These are phyloP conservation scores for Verticillium tricorpus DNA, from an alignment of 2,329 filamentous ascomycete species.

Conservation along the genomic window DNA sequence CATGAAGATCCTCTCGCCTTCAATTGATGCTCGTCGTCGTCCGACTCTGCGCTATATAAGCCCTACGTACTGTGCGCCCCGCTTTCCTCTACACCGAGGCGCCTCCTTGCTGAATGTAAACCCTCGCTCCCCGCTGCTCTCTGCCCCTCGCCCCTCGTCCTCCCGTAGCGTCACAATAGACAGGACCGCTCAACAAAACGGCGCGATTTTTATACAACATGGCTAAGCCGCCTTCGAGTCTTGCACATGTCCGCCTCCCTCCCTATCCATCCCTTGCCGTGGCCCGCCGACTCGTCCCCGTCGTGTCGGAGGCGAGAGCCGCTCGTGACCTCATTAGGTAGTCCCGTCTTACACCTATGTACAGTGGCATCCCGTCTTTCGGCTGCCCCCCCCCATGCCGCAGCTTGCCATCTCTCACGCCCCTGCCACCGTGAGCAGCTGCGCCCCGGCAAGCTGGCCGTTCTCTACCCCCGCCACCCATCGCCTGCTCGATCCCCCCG, in stretches of 20 bases:
- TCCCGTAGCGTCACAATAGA: not conserved
- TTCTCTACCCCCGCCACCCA: not conserved
- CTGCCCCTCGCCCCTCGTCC: not conserved
- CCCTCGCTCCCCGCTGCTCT: not conserved
- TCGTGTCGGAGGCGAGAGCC: not conserved
- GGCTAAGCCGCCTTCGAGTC: not conserved
- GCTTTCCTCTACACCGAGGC: not conserved
- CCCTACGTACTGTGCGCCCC: not conserved
- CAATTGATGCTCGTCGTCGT: not conserved
- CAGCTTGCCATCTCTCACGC: not conserved
- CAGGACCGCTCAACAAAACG: not conserved
- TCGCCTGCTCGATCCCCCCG: not conserved
- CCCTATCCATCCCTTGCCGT: not conserved
- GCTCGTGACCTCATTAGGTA: slow-evolving; percentile 2
- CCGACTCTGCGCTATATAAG: not conserved
- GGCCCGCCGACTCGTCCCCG: not conserved
- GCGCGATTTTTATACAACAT: slow-evolving; percentile 2
- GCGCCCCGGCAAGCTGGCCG: not conserved
- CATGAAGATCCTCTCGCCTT: not conserved
- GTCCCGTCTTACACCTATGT: not conserved
- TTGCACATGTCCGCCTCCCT: not conserved
- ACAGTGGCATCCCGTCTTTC: not conserved
- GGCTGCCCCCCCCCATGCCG: not conserved
- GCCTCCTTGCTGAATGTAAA: not conserved
- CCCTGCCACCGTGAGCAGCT: not conserved